Evolutionary conservation across 768 basidiomycete genomes (phyloP).

Genomic region (Dacryopinax spathularia): DNA sequence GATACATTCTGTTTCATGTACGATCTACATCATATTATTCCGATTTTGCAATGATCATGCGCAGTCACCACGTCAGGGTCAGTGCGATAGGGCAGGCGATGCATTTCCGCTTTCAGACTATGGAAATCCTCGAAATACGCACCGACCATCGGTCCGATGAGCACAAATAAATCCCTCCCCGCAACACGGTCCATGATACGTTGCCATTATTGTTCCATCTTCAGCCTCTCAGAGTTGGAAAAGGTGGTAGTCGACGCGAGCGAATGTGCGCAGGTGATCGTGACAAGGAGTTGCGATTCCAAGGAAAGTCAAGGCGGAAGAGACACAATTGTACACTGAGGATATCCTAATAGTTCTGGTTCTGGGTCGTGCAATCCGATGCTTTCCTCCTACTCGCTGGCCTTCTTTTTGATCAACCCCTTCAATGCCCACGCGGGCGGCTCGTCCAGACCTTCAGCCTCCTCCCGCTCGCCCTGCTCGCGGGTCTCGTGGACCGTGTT

Average conservation of each 20-base stretch:
- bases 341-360: too few species aligned
- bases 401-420: neutral
- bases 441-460: conserved; percentile 12
- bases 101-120: too few species aligned
- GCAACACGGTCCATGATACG: neutral
- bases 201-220: too few species aligned
- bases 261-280: too few species aligned
- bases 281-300: too few species aligned
- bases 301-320: too few species aligned
- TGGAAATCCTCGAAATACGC: neutral
- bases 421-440: conserved; percentile 7
- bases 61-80: too few species aligned
- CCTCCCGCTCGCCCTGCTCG: conserved; percentile 12
- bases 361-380: too few species aligned
- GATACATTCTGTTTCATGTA: neutral
- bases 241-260: too few species aligned
- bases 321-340: too few species aligned
- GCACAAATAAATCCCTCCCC: neutral
- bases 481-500: conserved; percentile 13
- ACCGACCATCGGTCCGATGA: neutral
- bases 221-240: too few species aligned
- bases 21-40: neutral
- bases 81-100: too few species aligned
- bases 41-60: conserved; percentile 1
- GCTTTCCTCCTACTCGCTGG: neutral